phyloP scores from a whole-genome alignment of 108 stramenopile genomes.

The Cylindrotheca fusiformis region DNA sequence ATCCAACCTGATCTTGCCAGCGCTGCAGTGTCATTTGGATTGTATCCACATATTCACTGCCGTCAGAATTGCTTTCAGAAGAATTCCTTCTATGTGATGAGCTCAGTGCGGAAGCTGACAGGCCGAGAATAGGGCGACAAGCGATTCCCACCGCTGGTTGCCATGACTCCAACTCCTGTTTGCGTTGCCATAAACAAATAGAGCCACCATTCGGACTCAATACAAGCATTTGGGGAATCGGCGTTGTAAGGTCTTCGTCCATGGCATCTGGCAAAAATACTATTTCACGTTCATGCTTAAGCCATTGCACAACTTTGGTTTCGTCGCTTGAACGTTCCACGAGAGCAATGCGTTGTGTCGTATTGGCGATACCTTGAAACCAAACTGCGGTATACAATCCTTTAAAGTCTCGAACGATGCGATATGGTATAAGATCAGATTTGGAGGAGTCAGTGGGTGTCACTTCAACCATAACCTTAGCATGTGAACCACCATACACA shows the following conservation, averaged over 20 bases:
- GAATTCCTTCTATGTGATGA: too few relatives aligned
- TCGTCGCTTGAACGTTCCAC: constrained; percentile 16
- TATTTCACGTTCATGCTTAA: constrained; percentile 54
- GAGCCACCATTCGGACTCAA: constrained; percentile 49
- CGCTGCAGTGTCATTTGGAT: constrained; percentile 43
- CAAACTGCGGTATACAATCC: constrained; percentile 18
- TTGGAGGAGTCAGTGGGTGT: constrained; percentile 24
- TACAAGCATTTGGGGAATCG: constrained; percentile 50
- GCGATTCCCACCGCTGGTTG: constrained; percentile 11
- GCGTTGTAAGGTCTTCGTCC: constrained; percentile 13
- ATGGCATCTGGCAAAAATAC: constrained; percentile 52
- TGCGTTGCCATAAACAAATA: constrained; percentile 23
- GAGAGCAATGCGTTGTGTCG: constrained; percentile 14
- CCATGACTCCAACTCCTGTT: constrained; percentile 7
- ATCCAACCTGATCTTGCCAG: constrained; percentile 33
- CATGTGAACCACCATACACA: constrained; percentile 45
- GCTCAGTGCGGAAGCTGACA: background rate
- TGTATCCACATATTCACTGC: constrained; percentile 51
- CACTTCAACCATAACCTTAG: constrained; percentile 66
- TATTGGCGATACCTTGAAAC: background rate
- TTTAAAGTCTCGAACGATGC: constrained; percentile 44
- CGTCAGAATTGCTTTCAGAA: background rate
- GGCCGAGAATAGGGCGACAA: constrained; percentile 50
- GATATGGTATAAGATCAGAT: constrained; percentile 50
- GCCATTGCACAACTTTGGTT: constrained; percentile 15